Base-by-base conservation (phyloP, 2,329 filamentous ascomycete genomes). In the Dactylonectria estremocensis region DNA sequence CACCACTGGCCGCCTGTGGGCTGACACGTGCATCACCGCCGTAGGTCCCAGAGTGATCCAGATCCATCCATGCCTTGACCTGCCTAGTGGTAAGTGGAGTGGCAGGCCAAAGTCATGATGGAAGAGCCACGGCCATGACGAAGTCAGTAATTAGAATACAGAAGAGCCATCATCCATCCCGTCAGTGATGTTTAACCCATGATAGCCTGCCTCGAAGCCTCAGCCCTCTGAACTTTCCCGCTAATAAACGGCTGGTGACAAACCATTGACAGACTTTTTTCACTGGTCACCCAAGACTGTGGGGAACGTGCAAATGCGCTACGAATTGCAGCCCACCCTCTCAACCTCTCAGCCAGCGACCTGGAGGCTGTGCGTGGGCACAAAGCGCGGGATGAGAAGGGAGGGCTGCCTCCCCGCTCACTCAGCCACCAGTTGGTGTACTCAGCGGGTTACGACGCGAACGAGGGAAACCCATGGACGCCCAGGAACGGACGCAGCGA, bases 11-110 rank as follows among this genome's bases (percentile, higher is more conserved):
- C 76, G 70, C 68, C 74, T 60, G 69, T 75, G 67, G 76, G 69
- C 72, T 79, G 77, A 80, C 78, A 80, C 77, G 77, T 79, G 77
- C 78, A 73, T 76, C 75, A 54, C 61, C 63, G 64, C 48, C 66
- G 69, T 73, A 70, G 69, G 71, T 68, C 66, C 64, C 46, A 56
- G 58, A 61, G 52, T 61, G 52, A 57, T 61, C 64, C 57, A 61
- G 57, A 56, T 61, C 57, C 49, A 35, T 45, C 61, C 46, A 18
- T 52, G 49, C 28, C 49, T 52, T n/a, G 33, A 52, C 49, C n/a
- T 52, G 28, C 9, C 24, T 31, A 10, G 9, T 33, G n/a, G 9
- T 33, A n/a, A 28, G 28, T 52, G 49, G 24, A 28, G 28, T 35
- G 20, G 14, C 9, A n/a, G 16, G 28, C 5, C 28, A 20, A 4